Conservation (phyloP, 495 filamentous ascomycete genomes). For the Aspergillus diversus region DNA sequence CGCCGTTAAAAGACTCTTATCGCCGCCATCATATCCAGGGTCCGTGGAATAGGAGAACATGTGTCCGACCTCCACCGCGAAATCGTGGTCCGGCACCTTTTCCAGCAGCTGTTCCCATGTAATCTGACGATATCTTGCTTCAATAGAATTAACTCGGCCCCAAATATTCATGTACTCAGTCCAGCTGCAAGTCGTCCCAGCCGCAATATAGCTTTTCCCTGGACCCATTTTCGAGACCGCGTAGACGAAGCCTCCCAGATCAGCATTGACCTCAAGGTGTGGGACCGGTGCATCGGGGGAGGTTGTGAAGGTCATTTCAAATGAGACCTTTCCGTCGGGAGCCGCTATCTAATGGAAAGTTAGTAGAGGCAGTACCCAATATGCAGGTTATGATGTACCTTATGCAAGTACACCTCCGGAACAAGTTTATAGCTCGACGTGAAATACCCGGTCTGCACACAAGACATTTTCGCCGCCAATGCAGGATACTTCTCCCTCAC, state of each 20-base stretch:
- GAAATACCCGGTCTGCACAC: constrained; percentile 51
- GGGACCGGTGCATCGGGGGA: constrained; percentile 32
- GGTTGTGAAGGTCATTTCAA: constrained; percentile 44
- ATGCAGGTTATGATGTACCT: neutral
- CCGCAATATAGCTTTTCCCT: constrained; percentile 46
- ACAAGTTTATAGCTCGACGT: constrained; percentile 43
- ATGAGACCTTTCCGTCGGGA: constrained; percentile 20
- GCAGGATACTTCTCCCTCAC: constrained; percentile 25
- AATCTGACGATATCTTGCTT: constrained; percentile 37
- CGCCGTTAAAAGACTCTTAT: constrained; percentile 36
- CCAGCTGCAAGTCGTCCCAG: constrained; percentile 38
- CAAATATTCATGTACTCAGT: constrained; percentile 38
- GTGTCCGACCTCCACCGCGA: constrained; percentile 38
- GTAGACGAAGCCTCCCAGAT: constrained; percentile 47
- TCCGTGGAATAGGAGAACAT: constrained; percentile 44
- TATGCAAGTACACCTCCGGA: constrained; percentile 39
- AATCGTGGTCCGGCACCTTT: constrained; percentile 31
- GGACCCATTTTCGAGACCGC: constrained; percentile 47
- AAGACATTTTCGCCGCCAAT: constrained; percentile 42
- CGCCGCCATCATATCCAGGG: constrained; percentile 45
- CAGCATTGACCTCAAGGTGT: constrained; percentile 42
- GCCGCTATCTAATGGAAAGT: constrained; percentile 29
- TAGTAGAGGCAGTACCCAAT: neutral
- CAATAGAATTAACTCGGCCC: constrained; percentile 29
- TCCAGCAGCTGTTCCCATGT: constrained; percentile 39